phyloP scores from a whole-genome alignment of 2,329 filamentous ascomycete species.

The Trichophyton benhamiae region DNA sequence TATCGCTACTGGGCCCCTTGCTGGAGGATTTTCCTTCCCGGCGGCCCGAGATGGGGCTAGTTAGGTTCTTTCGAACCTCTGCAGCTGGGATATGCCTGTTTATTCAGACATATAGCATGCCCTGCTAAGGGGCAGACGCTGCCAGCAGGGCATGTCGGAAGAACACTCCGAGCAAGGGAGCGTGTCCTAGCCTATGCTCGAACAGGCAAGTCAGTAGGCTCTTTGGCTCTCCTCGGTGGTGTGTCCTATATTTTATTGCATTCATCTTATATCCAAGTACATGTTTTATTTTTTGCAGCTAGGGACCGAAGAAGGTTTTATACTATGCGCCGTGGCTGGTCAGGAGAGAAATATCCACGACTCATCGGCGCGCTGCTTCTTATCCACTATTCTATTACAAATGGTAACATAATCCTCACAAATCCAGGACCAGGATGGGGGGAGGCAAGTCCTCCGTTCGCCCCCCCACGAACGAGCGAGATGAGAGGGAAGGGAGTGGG shows the following conservation, averaged over 20 bases:
- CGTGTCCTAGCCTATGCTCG: neutral
- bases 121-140: neutral
- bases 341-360: neutral
- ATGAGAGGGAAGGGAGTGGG: neutral
- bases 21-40: neutral
- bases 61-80: neutral
- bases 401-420: constrained; percentile 4
- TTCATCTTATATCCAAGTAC: neutral
- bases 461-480: neutral
- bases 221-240: neutral
- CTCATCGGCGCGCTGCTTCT: neutral
- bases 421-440: neutral
- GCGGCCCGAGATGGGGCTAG: neutral
- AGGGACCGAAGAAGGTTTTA: neutral
- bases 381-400: constrained; percentile 1
- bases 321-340: constrained; percentile 3
- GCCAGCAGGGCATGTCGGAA: neutral
- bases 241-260: neutral
- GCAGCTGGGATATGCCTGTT: neutral
- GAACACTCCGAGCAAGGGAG: neutral
- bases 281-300: neutral
- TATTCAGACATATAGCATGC: neutral
- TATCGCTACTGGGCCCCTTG: neutral
- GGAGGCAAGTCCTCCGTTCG: neutral
- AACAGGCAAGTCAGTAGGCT: neutral